Evolutionary conservation across 306 rosid genomes (phyloP), one percentile per base, ranked within the genome.

Genomic region (Malus sylvestris): DNA sequence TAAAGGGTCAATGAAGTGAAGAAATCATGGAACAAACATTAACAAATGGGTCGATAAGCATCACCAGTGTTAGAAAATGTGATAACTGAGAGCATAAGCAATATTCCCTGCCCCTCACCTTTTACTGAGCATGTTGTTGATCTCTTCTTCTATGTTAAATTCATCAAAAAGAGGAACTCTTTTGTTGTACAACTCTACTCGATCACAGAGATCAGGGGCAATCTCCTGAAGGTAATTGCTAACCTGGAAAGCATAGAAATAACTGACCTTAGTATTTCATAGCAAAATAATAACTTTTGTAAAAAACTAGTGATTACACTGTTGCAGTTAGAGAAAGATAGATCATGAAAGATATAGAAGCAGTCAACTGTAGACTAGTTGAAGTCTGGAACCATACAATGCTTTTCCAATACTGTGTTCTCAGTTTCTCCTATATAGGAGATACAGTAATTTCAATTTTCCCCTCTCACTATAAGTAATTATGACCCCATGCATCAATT

Each of bases 221-320:
- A 95, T 95, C 25, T 95, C 99, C 91, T 92, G 99, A 76, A 95
- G 99, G 90, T 95, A 95, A 83, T 81, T 95, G 57, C 91, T 90
- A 82, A 90, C 99, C 99, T 95, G 89, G 30, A 83, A 68, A 72
- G 44, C 23, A 77, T 45, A 29, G 78, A 55, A 84, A 80, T 81
- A 49, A 33, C 46, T 44, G 13, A 62, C 75, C 20, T 72, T 42
- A 69, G 76, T 51, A 73, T 29, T 25, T 55, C 18, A 51, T 67
- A 46, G 63, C 8, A 40, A 69, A 23, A 68, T 45, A 18, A 46
- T 4, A 85, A 38, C 81, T 18, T 77, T 0, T 3, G 52, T 70
- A 75, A 61, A 76, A 57, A 23, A 10, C 7, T 9, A 67, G 19
- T 38, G 52, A n/a, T 29, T 40, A 40, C 30, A 19, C 53, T 20